A percentile compares a stretch with the other conserved stretches of the same genome.
Evolutionary conservation across 1,284 basidiomycete species (phyloP).

Genomic region (Marasmius tenuissimus): DNA sequence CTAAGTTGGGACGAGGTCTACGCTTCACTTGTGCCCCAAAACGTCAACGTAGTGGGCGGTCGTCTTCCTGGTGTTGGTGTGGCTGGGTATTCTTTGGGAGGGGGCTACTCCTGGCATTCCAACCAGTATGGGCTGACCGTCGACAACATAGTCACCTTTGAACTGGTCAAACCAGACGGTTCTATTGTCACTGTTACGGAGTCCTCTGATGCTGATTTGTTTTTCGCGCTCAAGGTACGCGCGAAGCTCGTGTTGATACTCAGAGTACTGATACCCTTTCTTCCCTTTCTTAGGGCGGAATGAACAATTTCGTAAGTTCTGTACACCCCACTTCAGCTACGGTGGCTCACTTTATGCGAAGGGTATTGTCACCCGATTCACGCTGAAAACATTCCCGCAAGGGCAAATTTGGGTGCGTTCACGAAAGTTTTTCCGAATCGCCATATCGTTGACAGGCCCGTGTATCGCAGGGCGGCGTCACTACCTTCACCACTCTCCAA

Average conservation of each 20-base stretch:
- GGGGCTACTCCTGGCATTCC: constrained; percentile 43
- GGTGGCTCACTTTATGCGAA: constrained; percentile 16
- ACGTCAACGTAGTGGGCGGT: constrained; percentile 54
- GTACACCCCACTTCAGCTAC: neutral
- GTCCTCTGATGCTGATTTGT: constrained; percentile 32
- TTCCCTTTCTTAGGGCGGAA: constrained; percentile 7
- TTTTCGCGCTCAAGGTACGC: constrained; percentile 34
- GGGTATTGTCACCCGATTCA: constrained; percentile 54
- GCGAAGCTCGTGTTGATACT: neutral
- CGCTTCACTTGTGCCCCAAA: constrained; percentile 38
- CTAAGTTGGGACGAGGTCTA: constrained; percentile 63
- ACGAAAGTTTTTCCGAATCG: neutral
- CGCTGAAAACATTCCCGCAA: constrained; percentile 42
- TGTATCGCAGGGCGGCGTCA: constrained; percentile 49
- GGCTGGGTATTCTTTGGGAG: constrained; percentile 53
- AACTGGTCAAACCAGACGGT: constrained; percentile 40
- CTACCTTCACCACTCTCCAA: constrained; percentile 38
- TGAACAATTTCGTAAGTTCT: constrained; percentile 42
- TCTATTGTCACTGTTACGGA: constrained; percentile 28
- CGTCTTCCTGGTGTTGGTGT: constrained; percentile 55
- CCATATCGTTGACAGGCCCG: neutral
- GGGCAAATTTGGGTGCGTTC: constrained; percentile 45
- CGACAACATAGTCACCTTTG: constrained; percentile 36
- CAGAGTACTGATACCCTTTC: neutral
- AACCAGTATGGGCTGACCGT: constrained; percentile 39